Base-by-base conservation (phyloP, 1,284 basidiomycete species). In the Heterobasidion irregulare region DNA sequence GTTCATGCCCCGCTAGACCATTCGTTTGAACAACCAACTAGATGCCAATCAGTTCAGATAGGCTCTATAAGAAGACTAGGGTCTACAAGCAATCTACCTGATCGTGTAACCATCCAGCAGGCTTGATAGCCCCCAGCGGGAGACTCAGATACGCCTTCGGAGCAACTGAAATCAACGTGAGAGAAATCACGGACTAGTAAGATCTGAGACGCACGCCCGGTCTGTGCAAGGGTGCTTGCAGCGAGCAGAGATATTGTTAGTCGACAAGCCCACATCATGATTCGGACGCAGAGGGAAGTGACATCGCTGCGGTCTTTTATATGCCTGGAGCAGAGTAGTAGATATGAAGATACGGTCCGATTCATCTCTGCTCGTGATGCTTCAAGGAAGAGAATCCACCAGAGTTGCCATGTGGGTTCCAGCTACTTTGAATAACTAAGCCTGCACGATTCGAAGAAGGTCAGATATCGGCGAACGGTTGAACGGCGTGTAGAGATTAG, bases 1-100 rank as follows among this genome's bases (percentile, higher is more conserved):
- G 77, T 61, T 79, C 73, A 59, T 80, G 77, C 0, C 79, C 79
- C 2, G 78, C 78, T 1, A 82, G 65, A 6, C 79, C 79, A 61
- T 78, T 75, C 2, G 70, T 76, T 57, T 81, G 79, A 32, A 82
- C 75, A n/a, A 52, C 38, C 26, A 52, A 43, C 51, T 70, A 64
- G 16, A 80, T 67, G 76, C 79, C 56, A 16, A 13, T 53, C n/a
- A 26, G 32, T 12, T 53, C 35, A 53, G 12, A 18, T 43, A 13
- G 55, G 4, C 26, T 26, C 26, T 15, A 54, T 58, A 15, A 10
- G 2, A 50, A 50, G 33, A 50, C 16, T n/a, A 8, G 35, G 49
- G 8, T 10, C 38, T 41, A 4, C 38, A 36, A 16, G 34, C 35
- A 15, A 10, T 4, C 13, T 58, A 77, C 78, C 65, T 82, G 79